Evolutionary conservation across 2,329 filamentous ascomycete species (phyloP), one percentile per base, ranked within the genome.

Genomic region (Stemphylium beticola): DNA sequence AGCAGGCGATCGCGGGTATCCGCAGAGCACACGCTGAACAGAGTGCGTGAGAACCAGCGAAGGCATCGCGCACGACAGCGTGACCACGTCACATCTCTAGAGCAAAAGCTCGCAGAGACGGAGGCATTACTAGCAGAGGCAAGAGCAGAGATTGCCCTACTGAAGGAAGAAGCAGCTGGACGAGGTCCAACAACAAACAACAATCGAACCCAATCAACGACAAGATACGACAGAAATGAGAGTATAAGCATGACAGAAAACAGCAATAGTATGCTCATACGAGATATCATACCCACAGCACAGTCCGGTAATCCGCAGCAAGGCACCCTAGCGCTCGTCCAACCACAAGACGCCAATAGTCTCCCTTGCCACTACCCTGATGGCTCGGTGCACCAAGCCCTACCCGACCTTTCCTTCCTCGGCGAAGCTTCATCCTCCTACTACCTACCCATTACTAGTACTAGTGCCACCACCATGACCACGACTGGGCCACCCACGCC

Each of bases 41-140:
- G 81, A 7, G 76, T 81, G 14, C 79, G 80, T n/a, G 77, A 83
- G 40, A 83, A 83, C 58, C 80, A 83, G 62, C 77, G 81, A 34
- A 76, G 80, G 20, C 81, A 83, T 60, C 78, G 81, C 4, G 79
- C 79, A 8, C 71, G 77, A 26, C 73, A 76, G 37, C 78, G 76
- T 41, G 71, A 74, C 33, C 72, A 75, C 33, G 74, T 82, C 22
- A 62, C 72, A 1, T 69, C 73, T 0, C 66, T 81, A 1, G 78
- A 81, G 60, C 49, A 64, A 15, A 65, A 65, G 55, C 64, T 75
- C 7, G 61, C 62, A 10, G 69, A 73, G 7, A 62, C 67, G 4
- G 68, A 74, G 36, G 41, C 53, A n/a, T 53, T 63, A 45, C 58
- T 74, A 1, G 60, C 57, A 1, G 64, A 60, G 4, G 69, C 70